Conservation (phyloP, 495 filamentous ascomycete genomes). For the Lophiotrema nucula region DNA sequence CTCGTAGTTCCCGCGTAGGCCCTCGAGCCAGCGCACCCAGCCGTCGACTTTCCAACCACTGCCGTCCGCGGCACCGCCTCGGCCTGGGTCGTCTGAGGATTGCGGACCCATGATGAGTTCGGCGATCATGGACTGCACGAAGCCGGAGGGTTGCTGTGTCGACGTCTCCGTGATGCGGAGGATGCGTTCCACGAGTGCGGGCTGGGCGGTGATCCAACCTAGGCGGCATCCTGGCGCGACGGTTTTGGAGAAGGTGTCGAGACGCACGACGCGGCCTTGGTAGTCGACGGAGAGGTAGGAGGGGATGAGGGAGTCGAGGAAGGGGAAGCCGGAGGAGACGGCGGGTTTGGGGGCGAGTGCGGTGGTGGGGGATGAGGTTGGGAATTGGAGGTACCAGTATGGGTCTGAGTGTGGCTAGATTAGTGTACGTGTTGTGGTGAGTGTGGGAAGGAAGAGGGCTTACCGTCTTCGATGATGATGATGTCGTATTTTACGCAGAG, state of each 20-base stretch:
- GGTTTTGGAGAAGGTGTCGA: constrained; percentile 51
- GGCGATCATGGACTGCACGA: constrained; percentile 79
- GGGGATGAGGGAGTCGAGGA: constrained; percentile 81
- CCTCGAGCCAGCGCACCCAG: constrained; percentile 86
- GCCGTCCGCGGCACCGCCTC: constrained; percentile 45
- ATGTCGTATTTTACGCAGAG: constrained; percentile 84
- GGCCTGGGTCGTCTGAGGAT: constrained; percentile 37
- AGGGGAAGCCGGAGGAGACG: constrained; percentile 68
- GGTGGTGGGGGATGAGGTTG: constrained; percentile 43
- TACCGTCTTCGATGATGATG: constrained; percentile 90
- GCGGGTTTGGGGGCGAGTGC: constrained; percentile 27
- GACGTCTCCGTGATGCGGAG: constrained; percentile 68
- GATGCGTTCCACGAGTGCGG: constrained; percentile 70
- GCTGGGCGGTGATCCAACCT: constrained; percentile 58
- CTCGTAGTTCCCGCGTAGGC: constrained; percentile 78
- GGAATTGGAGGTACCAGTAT: constrained; percentile 93
- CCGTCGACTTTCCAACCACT: constrained; percentile 77
- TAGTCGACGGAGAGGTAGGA: constrained; percentile 70
- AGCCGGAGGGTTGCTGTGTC: constrained; percentile 83
- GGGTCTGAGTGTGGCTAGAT: too few species aligned
- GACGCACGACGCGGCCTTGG: constrained; percentile 76
- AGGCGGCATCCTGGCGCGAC: constrained; percentile 47
- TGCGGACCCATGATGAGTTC: constrained; percentile 72
- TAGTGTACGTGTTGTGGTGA: too few species aligned
- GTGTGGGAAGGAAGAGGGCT: too few species aligned